Base-by-base conservation (phyloP, 208 protist species). In the Tritrichomonas foetus region DNA sequence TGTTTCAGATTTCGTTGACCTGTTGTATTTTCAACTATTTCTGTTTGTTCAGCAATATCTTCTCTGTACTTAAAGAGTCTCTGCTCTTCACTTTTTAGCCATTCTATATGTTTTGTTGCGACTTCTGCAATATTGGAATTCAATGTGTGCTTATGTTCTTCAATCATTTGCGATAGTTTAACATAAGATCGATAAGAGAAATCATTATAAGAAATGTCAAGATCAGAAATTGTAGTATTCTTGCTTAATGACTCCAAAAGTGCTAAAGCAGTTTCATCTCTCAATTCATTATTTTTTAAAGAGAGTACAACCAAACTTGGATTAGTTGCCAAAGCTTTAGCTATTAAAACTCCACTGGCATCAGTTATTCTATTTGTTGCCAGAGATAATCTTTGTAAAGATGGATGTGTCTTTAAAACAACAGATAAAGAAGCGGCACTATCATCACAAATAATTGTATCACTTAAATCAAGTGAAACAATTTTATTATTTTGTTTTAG, bases 191-290 rank as follows among this genome's bases (percentile, higher is more conserved):
- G 44, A 57, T 53, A 89, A 33, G 25, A 39, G 16, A 89, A 89
- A 57, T 89, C 78, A 57, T 89, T 89, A 16, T 53, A 44, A n/a
- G 41, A n/a, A 57, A 89, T n/a, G 39, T 89, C 47, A 16, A 89
- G 20, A 89, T 89, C 78, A 39, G 41, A 44, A 39, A 89, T 89
- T 39, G 47, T 89, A 33, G 47, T 61, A 30, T 89, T 89, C 9
- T 25, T 57, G 33, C 33, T 89, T 14, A 89, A 27, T 0, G 47
- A 27, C 11, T 89, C 27, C 1, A 89, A 33, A 20, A 89, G 16
- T 39, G 78, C 27, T 3, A 33, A 20, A 39, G 78, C 78, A 20
- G 78, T 89, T 89, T 89, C 27, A 89, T 89, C 78, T 61, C 30
- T 89, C 20, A 89, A 20, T 30, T 89, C 78, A 39, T 89, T 89